A percentile compares a stretch with the other conserved stretches of the same genome.
Conservation (phyloP, 2,329 filamentous ascomycete genomes). For the Cadophora malorum region DNA sequence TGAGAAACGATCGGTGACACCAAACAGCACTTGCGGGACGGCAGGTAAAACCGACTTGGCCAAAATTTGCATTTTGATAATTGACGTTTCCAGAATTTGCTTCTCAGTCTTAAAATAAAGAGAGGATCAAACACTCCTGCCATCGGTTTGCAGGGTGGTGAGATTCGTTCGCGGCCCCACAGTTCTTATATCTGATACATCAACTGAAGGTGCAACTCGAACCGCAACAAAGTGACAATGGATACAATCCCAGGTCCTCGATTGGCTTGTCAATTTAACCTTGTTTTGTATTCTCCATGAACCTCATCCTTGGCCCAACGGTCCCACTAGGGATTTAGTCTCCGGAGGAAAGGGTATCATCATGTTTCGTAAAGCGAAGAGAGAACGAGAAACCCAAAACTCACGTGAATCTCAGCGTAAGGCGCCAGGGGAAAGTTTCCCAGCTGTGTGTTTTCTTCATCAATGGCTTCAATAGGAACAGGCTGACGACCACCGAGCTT, state of each 20-base stretch:
- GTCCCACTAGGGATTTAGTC: conserved; percentile 13
- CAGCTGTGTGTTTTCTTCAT: conserved; percentile 75
- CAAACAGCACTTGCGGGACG: not conserved
- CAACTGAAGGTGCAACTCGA: conserved; percentile 22
- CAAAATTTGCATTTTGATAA: conserved; percentile 6
- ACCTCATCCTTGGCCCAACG: conserved; percentile 21
- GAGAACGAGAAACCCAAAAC: conserved; percentile 47
- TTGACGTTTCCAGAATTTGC: conserved; percentile 7
- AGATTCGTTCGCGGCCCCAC: conserved; percentile 16
- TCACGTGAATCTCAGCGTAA: conserved; percentile 82
- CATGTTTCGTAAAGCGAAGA: conserved; percentile 28
- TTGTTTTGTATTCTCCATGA: conserved; percentile 16
- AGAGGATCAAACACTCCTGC: conserved; percentile 17
- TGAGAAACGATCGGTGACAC: not conserved
- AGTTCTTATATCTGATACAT: conserved; percentile 20
- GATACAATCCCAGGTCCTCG: not conserved
- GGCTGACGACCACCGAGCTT: conserved; percentile 66
- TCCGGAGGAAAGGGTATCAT: conserved; percentile 18
- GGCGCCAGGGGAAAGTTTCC: conserved; percentile 70
- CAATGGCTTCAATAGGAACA: conserved; percentile 69
- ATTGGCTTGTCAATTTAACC: conserved; percentile 14
- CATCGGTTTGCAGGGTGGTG: conserved; percentile 17
- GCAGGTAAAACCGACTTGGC: conserved; percentile 2
- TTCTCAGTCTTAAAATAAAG: not conserved
- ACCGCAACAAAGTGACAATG: conserved; percentile 19